These are phyloP conservation scores for Aspergillus haitiensis DNA, from an alignment of 495 filamentous ascomycete species.

Conservation along the genomic window DNA sequence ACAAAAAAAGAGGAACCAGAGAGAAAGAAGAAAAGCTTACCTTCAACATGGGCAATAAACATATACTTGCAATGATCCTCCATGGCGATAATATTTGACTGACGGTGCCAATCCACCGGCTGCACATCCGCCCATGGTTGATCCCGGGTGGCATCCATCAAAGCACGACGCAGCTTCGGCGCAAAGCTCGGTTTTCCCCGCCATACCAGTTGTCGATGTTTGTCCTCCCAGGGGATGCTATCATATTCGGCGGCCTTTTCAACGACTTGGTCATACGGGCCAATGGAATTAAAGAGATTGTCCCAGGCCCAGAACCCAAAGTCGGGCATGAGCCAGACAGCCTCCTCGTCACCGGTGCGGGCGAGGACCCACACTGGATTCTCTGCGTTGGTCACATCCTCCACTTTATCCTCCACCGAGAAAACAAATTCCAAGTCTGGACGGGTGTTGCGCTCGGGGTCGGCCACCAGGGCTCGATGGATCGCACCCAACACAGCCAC, in stretches of 20 bases:
- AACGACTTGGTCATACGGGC: slow-evolving; percentile 57
- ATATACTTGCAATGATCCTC: slow-evolving; percentile 60
- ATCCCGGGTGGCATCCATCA: slow-evolving; percentile 49
- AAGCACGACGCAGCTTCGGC: slow-evolving; percentile 46
- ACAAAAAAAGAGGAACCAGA: slow-evolving; percentile 6
- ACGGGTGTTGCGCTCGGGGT: slow-evolving; percentile 43
- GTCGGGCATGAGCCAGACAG: slow-evolving; percentile 71
- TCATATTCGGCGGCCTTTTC: slow-evolving; percentile 40
- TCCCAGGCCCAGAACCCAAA: slow-evolving; percentile 77
- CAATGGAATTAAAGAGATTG: slow-evolving; percentile 57
- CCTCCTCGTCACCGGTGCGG: slow-evolving; percentile 40
- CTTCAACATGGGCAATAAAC: slow-evolving; percentile 61
- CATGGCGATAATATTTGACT: slow-evolving; percentile 45
- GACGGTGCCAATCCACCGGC: slow-evolving; percentile 48
- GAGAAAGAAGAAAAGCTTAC: slow-evolving; percentile 26
- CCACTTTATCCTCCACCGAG: slow-evolving; percentile 52
- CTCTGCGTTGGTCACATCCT: slow-evolving; percentile 43
- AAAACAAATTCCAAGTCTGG: slow-evolving; percentile 67
- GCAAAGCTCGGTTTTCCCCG: slow-evolving; percentile 56
- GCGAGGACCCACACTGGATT: slow-evolving; percentile 57
- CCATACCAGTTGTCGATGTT: slow-evolving; percentile 63
- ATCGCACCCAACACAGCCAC: slow-evolving; percentile 48
- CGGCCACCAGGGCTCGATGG: slow-evolving; percentile 45
- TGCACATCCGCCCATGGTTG: slow-evolving; percentile 59
- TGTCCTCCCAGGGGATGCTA: slow-evolving; percentile 47